Base-by-base conservation (phyloP, 352 stramenopile species). In the Globisporangium nunn region DNA sequence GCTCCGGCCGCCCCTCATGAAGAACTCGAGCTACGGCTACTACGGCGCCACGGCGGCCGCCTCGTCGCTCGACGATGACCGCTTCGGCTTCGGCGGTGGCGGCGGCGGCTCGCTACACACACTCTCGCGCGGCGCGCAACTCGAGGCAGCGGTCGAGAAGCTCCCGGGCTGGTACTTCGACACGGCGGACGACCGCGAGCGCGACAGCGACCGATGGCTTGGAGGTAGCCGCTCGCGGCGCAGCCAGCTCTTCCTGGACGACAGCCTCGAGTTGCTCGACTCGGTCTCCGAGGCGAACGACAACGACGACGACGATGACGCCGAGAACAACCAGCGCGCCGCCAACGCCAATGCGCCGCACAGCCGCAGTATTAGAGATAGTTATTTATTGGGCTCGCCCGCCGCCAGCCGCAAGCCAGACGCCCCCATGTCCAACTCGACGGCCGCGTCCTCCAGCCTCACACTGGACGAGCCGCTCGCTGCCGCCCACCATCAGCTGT, bases 121-220 rank as follows among this genome's bases (percentile, higher is more conserved):
- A 18, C 63, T 75, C 33, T 85, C 78, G 8, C 78, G 81, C 43
- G 78, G 78, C 48, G 68, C 71, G 51, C 74, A 87, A 56, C 75
- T 91, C 51, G 81, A 91, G 54, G 78, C 71, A 10, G 81, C 70
- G 10, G 74, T 91, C 12, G 80, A 91, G 48, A 78, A 69, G 62
- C 62, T 91, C 29, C 76, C 80, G 1, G 64, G 74, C 31, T 87
- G 75, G 75, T 87, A 84, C 58, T 88, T 91, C 61, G 74, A 67
- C 31, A 54, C 67, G 37, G 64, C 63, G 59, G 46, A 73, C 56
- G 56, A 50, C 51, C 46, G 44, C 46, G 54, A 52, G 29, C 48
- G 37, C 31, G 63, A 46, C 50, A 35, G 66, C 17, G 59, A 71
- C 62, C 37, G 37, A 10, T 43, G 37, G 62, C 29, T 11, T 46